Percentiles rank a stretch among this genome's conserved stretches.
phyloP scores from a whole-genome alignment of 345 rosid genomes.

The Mallotus nudiflorus region DNA sequence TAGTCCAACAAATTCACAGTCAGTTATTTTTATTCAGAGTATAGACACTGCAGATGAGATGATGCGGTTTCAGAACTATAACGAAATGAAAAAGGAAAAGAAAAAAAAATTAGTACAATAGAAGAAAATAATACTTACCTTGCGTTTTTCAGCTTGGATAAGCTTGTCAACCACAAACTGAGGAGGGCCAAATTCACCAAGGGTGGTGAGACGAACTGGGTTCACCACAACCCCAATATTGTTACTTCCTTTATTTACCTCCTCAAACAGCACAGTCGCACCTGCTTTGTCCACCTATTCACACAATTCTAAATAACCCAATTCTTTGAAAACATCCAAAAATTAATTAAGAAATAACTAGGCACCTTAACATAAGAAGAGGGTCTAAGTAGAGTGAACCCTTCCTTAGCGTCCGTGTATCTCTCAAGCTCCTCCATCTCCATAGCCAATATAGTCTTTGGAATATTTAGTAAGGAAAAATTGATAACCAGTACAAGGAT shows the following conservation, averaged over 20 bases:
- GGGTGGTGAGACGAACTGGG: conserved; percentile 76
- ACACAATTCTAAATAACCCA: conserved; percentile 1
- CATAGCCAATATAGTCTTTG: conserved; percentile 31
- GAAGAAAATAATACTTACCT: too few relatives aligned
- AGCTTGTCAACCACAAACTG: conserved; percentile 83
- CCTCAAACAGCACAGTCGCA: conserved; percentile 80
- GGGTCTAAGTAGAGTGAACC: conserved; percentile 78
- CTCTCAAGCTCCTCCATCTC: conserved; percentile 53
- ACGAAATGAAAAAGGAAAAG: neutral
- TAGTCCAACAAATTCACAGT: neutral
- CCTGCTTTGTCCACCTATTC: conserved; percentile 86
- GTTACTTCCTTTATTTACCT: conserved; percentile 62
- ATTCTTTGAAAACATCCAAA: conserved; percentile 1
- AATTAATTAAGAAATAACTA: neutral
- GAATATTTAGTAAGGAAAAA: conserved; percentile 35
- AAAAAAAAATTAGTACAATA: too few relatives aligned
- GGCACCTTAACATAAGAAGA: conserved; percentile 72
- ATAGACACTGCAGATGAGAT: too few relatives aligned
- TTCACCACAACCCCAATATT: conserved; percentile 81
- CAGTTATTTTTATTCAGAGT: too few relatives aligned
- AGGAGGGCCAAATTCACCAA: conserved; percentile 75
- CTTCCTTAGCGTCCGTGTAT: conserved; percentile 65
- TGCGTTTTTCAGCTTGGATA: conserved; percentile 83
- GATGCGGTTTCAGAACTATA: too few relatives aligned
- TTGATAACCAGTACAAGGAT: conserved; percentile 45